phyloP scores from a whole-genome alignment of 2,329 filamentous ascomycete genomes.

The Ilyonectria robusta region DNA sequence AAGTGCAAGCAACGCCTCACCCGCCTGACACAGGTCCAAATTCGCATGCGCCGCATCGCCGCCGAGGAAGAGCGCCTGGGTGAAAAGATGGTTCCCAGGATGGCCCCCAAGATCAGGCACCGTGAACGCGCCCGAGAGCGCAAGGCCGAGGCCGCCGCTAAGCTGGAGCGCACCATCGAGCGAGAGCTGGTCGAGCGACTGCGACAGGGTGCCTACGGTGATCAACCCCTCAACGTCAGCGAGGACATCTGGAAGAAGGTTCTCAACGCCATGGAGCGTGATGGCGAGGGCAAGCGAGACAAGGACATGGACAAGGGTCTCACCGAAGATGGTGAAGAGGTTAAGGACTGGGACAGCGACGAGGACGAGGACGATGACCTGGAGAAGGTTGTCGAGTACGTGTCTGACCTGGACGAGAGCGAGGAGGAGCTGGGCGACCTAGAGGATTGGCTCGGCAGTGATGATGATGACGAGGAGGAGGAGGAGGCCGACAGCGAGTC shows the following conservation, averaged over 20 bases:
- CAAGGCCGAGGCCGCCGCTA: slow-evolving; percentile 86
- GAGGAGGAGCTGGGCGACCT: slow-evolving; percentile 85
- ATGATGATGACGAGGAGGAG: slow-evolving; percentile 71
- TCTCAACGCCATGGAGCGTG: slow-evolving; percentile 88
- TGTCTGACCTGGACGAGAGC: slow-evolving; percentile 89
- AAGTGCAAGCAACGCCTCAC: slow-evolving; percentile 98
- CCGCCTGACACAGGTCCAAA: slow-evolving; percentile 90
- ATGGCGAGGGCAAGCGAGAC: slow-evolving; percentile 85
- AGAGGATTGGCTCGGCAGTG: slow-evolving; percentile 92
- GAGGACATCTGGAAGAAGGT: slow-evolving; percentile 98
- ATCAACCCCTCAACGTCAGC: slow-evolving; percentile 94
- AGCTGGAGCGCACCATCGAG: slow-evolving; percentile 96
- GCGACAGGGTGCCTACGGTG: slow-evolving; percentile 93
- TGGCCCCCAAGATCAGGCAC: slow-evolving; percentile 90
- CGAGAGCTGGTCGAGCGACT: slow-evolving; percentile 92
- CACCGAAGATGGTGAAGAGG: slow-evolving; percentile 80
- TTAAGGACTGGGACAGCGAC: slow-evolving; percentile 77
- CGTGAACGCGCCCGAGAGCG: slow-evolving; percentile 83
- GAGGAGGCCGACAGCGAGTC: slow-evolving; percentile 71
- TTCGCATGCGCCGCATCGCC: slow-evolving; percentile 82
- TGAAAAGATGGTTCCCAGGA: slow-evolving; percentile 87
- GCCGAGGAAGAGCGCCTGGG: slow-evolving; percentile 92
- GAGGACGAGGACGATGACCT: slow-evolving; percentile 79
- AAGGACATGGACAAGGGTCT: slow-evolving; percentile 92
- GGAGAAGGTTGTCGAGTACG: slow-evolving; percentile 88